Base-by-base conservation (phyloP, 306 rosid genomes). In the Sesbania bispinosa region DNA sequence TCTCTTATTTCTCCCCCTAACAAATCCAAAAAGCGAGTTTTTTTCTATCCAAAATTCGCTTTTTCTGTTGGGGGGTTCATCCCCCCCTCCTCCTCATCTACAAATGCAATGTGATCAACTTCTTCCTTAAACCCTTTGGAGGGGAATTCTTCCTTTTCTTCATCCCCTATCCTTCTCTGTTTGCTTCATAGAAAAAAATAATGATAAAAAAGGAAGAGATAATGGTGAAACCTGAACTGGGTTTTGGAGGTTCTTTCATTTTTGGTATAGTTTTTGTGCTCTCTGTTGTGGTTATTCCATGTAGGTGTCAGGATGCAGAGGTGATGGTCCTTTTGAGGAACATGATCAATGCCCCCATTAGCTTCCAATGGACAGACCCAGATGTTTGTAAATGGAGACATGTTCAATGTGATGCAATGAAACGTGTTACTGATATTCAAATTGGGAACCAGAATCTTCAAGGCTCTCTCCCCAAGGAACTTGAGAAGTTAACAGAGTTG, bases 401-500 rank as follows among this genome's bases (percentile, higher is more conserved):
- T 0, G 48, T 94, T 8, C 19, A 2, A 0, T 94, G 99, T 51
- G 71, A 69, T 30, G 9, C 53, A 0, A 27, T 10, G 4, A 77
- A 71, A 20, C 83, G 80, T 15, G 88, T 94, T 0, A 5, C 1
- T 0, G 58, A 64, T 11, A 89, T 94, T 45, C 89, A 84, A 70
- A 70, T 94, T 27, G 88, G 88, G 2, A 75, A 67, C 8, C 84
- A 71, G 16, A 86, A 81, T 0, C 93, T 94, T 5, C 41, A 69
- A 24, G 99, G 99, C 1, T 29, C 80, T 5, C 88, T 94, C 20
- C 95, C 92, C 0, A 27, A 55, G 11, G 86, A 83, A 11, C 89
- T 94, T 8, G 18, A 1, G 1, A 67, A 69, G 24, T 71, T 94
- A 2, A 8, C 84, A 1, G 45, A 57, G 1, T 65, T 92, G 45